These are phyloP conservation scores for Oropetium thomaeum DNA, from an alignment of 176 grass and related monocot species.

Conservation along the genomic window DNA sequence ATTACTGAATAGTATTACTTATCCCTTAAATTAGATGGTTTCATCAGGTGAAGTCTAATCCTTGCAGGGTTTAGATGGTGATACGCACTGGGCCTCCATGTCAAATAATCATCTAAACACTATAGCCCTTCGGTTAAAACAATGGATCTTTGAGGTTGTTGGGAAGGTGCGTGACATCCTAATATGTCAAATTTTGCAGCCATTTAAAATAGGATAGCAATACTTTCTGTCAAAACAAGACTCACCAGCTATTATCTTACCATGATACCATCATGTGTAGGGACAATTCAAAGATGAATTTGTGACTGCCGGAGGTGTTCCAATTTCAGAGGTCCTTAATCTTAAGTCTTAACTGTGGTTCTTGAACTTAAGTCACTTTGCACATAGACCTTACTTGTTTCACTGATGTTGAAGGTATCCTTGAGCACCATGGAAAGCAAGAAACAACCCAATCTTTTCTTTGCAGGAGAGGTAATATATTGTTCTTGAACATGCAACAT, in stretches of 20 bases:
- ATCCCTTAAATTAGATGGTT: constrained; percentile 19
- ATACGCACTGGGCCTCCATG: constrained; percentile 71
- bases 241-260: constrained; percentile 13
- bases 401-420: constrained; percentile 52
- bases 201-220: not conserved
- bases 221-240: constrained; percentile 15
- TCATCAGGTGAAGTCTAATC: not conserved
- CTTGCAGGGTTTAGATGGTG: constrained; percentile 81
- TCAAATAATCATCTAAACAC: constrained; percentile 67
- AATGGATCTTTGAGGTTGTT: constrained; percentile 65
- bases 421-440: constrained; percentile 92
- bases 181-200: not conserved
- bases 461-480: constrained; percentile 86
- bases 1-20: constrained; percentile 23
- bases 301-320: constrained; percentile 88
- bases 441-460: constrained; percentile 76
- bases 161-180: constrained; percentile 62
- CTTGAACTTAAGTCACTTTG: constrained; percentile 7
- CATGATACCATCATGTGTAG: constrained; percentile 33
- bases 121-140: constrained; percentile 63
- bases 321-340: constrained; percentile 75
- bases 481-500: constrained; percentile 14
- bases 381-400: constrained; percentile 23
- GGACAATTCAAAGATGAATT: constrained; percentile 99
- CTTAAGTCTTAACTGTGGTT: constrained; percentile 7